These are phyloP conservation scores for Argentina anserina DNA, from an alignment of 306 rosid species.

Conservation along the genomic window DNA sequence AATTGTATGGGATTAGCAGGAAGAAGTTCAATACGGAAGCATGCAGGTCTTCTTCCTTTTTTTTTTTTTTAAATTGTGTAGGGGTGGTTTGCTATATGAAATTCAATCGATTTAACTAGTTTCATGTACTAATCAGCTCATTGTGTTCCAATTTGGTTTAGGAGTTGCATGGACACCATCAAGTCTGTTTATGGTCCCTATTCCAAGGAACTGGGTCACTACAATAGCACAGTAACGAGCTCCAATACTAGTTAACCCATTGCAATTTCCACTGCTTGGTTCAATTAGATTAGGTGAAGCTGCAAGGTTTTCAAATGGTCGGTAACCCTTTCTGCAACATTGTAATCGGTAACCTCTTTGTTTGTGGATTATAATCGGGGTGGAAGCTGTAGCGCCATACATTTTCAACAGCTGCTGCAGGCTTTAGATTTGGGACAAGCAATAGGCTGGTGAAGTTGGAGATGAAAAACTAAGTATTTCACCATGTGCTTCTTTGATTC, in stretches of 20 bases:
- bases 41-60: slow-evolving; percentile 60
- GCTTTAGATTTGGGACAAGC: background rate
- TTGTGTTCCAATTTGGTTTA: slow-evolving; percentile 28
- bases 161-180: slow-evolving; percentile 77
- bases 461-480: background rate
- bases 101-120: background rate
- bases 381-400: background rate
- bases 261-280: background rate
- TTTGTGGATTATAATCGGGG: background rate
- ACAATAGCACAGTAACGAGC: slow-evolving; percentile 43
- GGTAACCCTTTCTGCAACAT: background rate
- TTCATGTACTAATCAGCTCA: background rate
- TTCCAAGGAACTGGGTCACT: slow-evolving; percentile 66
- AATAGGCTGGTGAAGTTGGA: background rate
- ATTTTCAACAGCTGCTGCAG: background rate
- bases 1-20: slow-evolving; percentile 55
- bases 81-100: background rate
- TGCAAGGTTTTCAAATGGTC: background rate
- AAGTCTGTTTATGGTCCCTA: slow-evolving; percentile 66
- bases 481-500: background rate
- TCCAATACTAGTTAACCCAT: slow-evolving; percentile 28
- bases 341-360: background rate
- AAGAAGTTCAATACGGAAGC: slow-evolving; percentile 77
- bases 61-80: background rate
- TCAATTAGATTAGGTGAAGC: background rate